These are phyloP conservation scores for Cucurbita argyrosperma DNA, from an alignment of 306 rosid species.

Conservation along the genomic window DNA sequence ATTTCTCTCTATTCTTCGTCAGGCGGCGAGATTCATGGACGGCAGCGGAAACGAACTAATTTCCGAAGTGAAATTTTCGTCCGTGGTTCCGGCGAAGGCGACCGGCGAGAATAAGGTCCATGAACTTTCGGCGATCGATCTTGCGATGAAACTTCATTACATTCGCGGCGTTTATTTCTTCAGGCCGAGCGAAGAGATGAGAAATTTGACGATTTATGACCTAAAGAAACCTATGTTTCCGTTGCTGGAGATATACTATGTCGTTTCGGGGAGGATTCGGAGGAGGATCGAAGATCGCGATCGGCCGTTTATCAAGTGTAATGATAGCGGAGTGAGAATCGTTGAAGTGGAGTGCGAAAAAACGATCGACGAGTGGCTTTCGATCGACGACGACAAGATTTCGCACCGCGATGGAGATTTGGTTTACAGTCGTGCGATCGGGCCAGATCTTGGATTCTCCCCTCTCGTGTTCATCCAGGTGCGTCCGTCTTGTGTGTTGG, in stretches of 20 bases:
- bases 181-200: slow-evolving; percentile 21
- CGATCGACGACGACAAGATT: slow-evolving; percentile 8
- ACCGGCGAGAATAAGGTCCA: slow-evolving; percentile 17
- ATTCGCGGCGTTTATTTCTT: slow-evolving; percentile 49
- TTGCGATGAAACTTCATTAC: slow-evolving; percentile 56
- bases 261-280: slow-evolving; percentile 48
- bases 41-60: not conserved
- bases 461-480: slow-evolving; percentile 73
- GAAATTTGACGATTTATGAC: slow-evolving; percentile 27
- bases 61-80: slow-evolving; percentile 21
- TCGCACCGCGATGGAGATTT: slow-evolving; percentile 10
- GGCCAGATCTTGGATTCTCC: slow-evolving; percentile 64
- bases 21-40: not conserved
- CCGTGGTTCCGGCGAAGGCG: slow-evolving; percentile 56
- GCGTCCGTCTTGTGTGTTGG: not conserved
- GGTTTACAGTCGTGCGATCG: slow-evolving; percentile 34
- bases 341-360: slow-evolving; percentile 36
- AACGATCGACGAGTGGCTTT: slow-evolving; percentile 33
- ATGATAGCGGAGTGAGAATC: slow-evolving; percentile 60
- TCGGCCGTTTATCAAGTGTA: slow-evolving; percentile 51
- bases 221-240: slow-evolving; percentile 52
- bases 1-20: not conserved
- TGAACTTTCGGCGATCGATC: slow-evolving; percentile 40
- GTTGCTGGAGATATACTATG: slow-evolving; percentile 23
- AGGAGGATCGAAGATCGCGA: slow-evolving; percentile 22